Evolutionary conservation across 1,139 yeast species (phyloP).

Genomic region (Kodamaea alishanica): DNA sequence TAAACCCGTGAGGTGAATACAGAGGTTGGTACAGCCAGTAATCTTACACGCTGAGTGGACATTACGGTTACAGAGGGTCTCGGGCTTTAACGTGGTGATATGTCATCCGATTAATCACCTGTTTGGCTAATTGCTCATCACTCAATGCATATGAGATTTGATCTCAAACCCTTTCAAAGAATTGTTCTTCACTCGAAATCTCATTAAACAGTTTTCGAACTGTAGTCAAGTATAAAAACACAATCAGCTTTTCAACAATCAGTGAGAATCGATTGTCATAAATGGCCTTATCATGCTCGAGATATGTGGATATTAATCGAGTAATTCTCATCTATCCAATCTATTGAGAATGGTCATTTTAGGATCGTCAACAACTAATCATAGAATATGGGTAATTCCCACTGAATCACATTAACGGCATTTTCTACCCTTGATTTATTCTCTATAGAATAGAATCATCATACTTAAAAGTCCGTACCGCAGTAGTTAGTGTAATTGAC

Average conservation of each 20-base stretch:
- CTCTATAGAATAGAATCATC: too few species aligned
- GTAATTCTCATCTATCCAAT: constrained; percentile 59
- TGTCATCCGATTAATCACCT: too few species aligned
- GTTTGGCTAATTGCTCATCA: constrained; percentile 21
- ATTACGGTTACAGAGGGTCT: too few species aligned
- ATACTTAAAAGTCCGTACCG: too few species aligned
- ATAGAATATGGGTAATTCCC: too few species aligned
- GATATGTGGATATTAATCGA: constrained; percentile 48
- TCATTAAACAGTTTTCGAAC: constrained; percentile 49
- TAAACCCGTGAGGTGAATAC: too few species aligned
- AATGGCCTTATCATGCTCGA: constrained; percentile 35
- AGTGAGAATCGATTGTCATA: constrained; percentile 57
- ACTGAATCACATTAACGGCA: too few species aligned
- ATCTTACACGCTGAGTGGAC: too few species aligned
- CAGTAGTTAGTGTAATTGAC: too few species aligned
- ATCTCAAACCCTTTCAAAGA: constrained; percentile 25
- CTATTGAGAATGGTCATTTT: constrained; percentile 43
- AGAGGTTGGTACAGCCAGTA: too few species aligned
- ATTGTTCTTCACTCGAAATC: constrained; percentile 23
- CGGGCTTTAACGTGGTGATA: too few species aligned
- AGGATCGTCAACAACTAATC: constrained; percentile 45
- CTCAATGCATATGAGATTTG: constrained; percentile 47
- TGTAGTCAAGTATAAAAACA: constrained; percentile 54
- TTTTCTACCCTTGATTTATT: too few species aligned
- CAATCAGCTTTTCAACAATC: constrained; percentile 51